Evolutionary conservation across 2,329 filamentous ascomycete species (phyloP).

Genomic region (Harringtonia aguacate): DNA sequence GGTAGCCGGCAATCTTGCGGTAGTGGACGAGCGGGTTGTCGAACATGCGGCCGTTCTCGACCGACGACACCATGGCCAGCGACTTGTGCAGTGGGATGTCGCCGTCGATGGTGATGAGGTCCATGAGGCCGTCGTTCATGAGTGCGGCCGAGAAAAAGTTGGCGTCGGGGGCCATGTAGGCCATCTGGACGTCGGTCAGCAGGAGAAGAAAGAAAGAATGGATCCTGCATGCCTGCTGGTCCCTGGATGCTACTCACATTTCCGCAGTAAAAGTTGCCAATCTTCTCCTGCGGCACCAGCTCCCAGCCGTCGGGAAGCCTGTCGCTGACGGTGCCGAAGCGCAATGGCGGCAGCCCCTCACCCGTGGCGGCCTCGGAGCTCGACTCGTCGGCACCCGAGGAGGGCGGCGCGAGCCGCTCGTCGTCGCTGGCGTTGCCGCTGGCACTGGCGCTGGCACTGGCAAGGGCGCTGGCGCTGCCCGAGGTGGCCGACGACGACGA

Average conservation of each 20-base stretch:
- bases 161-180: conserved; percentile 76
- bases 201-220: background rate
- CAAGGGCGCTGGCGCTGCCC: background rate
- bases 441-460: background rate
- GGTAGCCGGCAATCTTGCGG: conserved; percentile 77
- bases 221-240: background rate
- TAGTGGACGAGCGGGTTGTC: conserved; percentile 70
- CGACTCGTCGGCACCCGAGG: too few relatives aligned
- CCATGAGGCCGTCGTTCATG: conserved; percentile 75
- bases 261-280: conserved; percentile 89
- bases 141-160: conserved; percentile 82
- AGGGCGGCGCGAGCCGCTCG: too few relatives aligned
- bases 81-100: conserved; percentile 57
- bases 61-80: conserved; percentile 57
- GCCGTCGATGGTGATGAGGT: conserved; percentile 72
- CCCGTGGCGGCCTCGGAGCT: conserved; percentile 1
- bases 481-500: background rate
- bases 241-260: conserved; percentile 47
- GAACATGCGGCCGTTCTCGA: conserved; percentile 68
- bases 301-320: conserved; percentile 70
- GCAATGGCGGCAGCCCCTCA: conserved; percentile 53
- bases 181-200: conserved; percentile 46
- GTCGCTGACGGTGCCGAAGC: conserved; percentile 72
- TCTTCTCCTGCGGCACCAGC: conserved; percentile 57
- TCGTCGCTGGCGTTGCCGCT: background rate